Evolutionary conservation across 257 asterid species (phyloP), one percentile per base, ranked within the genome.

Genomic region (Rhazya stricta): DNA sequence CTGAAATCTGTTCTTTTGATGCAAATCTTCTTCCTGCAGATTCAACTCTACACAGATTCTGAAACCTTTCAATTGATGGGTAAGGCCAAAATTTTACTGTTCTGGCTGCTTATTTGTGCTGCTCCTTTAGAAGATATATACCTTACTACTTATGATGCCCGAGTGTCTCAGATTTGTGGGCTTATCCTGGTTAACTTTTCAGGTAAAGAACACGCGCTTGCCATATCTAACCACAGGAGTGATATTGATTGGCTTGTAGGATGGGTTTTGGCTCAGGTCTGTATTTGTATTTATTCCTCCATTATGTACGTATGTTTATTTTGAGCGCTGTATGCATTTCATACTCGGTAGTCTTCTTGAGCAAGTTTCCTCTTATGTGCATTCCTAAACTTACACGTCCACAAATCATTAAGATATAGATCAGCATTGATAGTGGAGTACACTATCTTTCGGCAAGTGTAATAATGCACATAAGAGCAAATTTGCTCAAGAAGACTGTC

Each of bases 161-260:
- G 3, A 13, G 45, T 16, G 18, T 18, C 45, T 16, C 13, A 63
- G 34, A 18, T 16, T 8, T 36, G 58, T 53, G 50, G 25, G 69
- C 66, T 71, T 68, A 48, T 30, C 50, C 71, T 74, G 80, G 54
- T 77, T 46, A 56, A 83, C 50, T 36, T 84, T 81, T 71, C 89
- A 92, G 99, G 99, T 79, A 87, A 86, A 81, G 99, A 94, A 76
- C 97, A 94, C 72, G 98, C 99, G 32, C 97, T 94, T 75, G 86
- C 92, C 77, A 82, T 92, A 29, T 79, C 77, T 70, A 94, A 92
- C 80, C 99, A 94, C 87, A 86, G 81, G 84, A 92, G 99, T 83
- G 99, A 94, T 82, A 92, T 94, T 68, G 99, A 94, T 82, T 94
- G 99, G 99, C 97, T 94, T 79, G 99, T 94, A 72, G 99, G 98